Percentiles rank a stretch among this genome's conserved stretches.
These are phyloP conservation scores for Aspergillus caelatus DNA, from an alignment of 2,329 filamentous ascomycete species.

Conservation along the genomic window DNA sequence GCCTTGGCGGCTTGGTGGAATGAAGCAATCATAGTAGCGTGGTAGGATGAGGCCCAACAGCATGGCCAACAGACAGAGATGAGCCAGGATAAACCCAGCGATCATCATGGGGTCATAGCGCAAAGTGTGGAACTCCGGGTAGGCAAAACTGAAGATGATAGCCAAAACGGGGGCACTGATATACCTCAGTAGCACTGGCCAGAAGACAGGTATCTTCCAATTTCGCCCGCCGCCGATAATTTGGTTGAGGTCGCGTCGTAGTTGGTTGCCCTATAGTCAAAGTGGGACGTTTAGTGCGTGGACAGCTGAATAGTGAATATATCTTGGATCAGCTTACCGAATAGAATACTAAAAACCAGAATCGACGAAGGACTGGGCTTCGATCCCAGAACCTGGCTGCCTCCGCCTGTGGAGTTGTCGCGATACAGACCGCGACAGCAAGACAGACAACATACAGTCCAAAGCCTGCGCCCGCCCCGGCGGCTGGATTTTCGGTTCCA, in stretches of 20 bases:
- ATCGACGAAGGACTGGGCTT: slow-evolving; percentile 42
- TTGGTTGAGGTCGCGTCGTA: slow-evolving; percentile 58
- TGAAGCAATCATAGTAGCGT: slow-evolving; percentile 57
- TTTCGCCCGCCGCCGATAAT: slow-evolving; percentile 58
- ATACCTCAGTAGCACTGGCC: slow-evolving; percentile 55
- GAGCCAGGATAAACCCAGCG: slow-evolving; percentile 53
- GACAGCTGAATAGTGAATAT: background rate
- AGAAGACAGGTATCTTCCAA: slow-evolving; percentile 59
- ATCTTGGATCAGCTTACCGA: slow-evolving; percentile 48
- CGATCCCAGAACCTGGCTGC: slow-evolving; percentile 49
- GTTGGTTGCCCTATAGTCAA: slow-evolving; percentile 54
- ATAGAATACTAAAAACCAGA: slow-evolving; percentile 61
- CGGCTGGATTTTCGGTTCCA: slow-evolving; percentile 38
- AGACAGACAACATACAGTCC: slow-evolving; percentile 53
- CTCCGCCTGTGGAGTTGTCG: slow-evolving; percentile 45
- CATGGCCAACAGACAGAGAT: slow-evolving; percentile 52
- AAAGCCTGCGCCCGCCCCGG: slow-evolving; percentile 56
- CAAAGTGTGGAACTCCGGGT: slow-evolving; percentile 52
- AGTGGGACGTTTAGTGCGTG: slow-evolving; percentile 8
- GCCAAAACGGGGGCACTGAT: slow-evolving; percentile 53
- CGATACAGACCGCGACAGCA: slow-evolving; percentile 22
- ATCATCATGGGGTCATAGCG: slow-evolving; percentile 56
- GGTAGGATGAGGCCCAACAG: slow-evolving; percentile 55
- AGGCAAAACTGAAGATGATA: slow-evolving; percentile 58
- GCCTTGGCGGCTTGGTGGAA: slow-evolving; percentile 49